Base-by-base conservation (phyloP, 1,284 basidiomycete genomes). In the Vanrija sp. region DNA sequence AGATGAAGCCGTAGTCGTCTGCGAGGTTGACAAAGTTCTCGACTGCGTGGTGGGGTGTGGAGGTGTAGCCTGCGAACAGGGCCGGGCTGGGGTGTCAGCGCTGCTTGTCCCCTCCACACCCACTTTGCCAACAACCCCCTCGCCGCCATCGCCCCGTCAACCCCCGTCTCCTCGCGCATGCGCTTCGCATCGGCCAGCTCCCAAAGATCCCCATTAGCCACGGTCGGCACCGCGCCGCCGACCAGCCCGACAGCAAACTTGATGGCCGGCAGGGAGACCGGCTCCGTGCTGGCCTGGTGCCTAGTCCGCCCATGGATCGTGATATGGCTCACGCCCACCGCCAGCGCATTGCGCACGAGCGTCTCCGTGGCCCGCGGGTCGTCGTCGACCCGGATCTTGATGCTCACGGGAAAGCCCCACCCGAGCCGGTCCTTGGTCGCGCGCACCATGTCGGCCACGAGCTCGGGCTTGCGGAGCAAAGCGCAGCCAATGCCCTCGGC, bases 161-260 rank as follows among this genome's bases (percentile, higher is more conserved):
- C 81, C 0, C 79, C 78, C 0, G 79, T 81, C 46, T 68, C 65
- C 6, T 66, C 57, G n/a, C 81, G 61, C 64, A 80, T 80, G 35
- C 56, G 62, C 7, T 67, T 57, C 4, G 77, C 81, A 50, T 83
- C 82, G 16, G 67, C 64, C 12, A 75, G 60, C 9, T 72, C 75
- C 78, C 82, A 84, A 3, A 82, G 72, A 61, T 84, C 82, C 0
- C 83, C 83, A 57, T 84, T 84, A 0, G 80, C 82, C 0, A 83
- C 78, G 24, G 78, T 73, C 0, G 83, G 82, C 1, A 83, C 78
- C 38, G 73, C 60, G 0, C 80, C 80, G 23, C 76, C 75, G 0
- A 78, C 79, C 41, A 74, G 75, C 24, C 79, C 76, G 4, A 80
- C 78, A 1, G 82, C 82, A 59, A 82, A 82, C 15, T 72, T 68